Percentiles rank a stretch among this genome's conserved stretches.
Conservation (phyloP, 495 filamentous ascomycete genomes). For the Penicillium canariense region DNA sequence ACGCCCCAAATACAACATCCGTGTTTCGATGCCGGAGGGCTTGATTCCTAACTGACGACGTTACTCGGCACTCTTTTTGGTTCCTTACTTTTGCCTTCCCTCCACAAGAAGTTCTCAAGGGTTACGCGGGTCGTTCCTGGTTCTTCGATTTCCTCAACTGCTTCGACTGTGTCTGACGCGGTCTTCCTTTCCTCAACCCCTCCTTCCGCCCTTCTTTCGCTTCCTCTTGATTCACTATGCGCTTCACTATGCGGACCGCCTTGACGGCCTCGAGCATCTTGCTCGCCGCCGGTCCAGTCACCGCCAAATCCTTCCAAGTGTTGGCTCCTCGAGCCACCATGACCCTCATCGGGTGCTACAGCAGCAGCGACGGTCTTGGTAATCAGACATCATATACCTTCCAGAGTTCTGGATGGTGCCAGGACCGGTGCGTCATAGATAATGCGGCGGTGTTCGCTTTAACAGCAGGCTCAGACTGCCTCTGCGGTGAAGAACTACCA, state of each 20-base stretch:
- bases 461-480: conserved; percentile 42
- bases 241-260: conserved; percentile 28
- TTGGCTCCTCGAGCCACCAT: conserved; percentile 13
- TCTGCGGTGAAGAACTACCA: conserved; percentile 48
- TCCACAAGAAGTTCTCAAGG: conserved; percentile 29
- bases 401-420: conserved; percentile 51
- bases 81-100: no score
- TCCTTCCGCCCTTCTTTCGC: conserved; percentile 7
- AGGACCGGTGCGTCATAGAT: conserved; percentile 32
- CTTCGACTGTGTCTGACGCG: conserved; percentile 27
- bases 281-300: conserved; percentile 21
- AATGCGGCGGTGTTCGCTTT: conserved; percentile 43
- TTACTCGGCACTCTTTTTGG: conserved; percentile 3
- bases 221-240: conserved; percentile 29
- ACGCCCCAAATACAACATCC: not conserved
- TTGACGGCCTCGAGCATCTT: conserved; percentile 31
- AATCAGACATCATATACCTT: conserved; percentile 31
- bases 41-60: conserved; percentile 5
- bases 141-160: conserved; percentile 25
- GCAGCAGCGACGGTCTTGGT: conserved; percentile 29
- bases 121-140: conserved; percentile 49
- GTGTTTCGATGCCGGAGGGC: not conserved
- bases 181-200: conserved; percentile 9
- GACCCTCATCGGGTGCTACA: conserved; percentile 36
- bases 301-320: conserved; percentile 22